Evolutionary conservation across 2,329 filamentous ascomycete species (phyloP), one percentile per base, ranked within the genome.

Genomic region (Scedosporium dehoogii): DNA sequence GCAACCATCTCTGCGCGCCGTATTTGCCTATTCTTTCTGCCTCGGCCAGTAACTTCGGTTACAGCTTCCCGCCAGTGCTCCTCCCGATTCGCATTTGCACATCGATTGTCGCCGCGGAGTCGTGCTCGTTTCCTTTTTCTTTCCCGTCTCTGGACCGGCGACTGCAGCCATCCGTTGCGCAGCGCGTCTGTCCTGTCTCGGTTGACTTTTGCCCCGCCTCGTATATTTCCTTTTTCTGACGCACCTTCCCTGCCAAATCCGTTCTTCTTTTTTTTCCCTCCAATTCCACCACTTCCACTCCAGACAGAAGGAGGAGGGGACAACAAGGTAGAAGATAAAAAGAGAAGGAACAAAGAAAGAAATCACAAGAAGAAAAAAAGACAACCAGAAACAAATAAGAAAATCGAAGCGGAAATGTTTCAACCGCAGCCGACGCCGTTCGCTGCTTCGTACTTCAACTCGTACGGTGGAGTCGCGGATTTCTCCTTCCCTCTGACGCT

Each of bases 351-450:
- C 51, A 53, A 51, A 4, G 6, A 48, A 16, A 4, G 16, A 23
- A 33, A 21, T 41, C 16, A 18, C 10, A n/a, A 61, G 21, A 14
- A 59, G 33, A 44, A 23, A 21, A 18, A 41, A 44, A 25, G 1
- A 4, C 1, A 46, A 46, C 4, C 42, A 46, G 42, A 25, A 59
- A 44, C 18, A 23, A 23, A 41, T 14, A 42, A 12, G 29, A 27
- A 14, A 23, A 38, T 42, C 27, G 51, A 16, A 23, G 27, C 38
- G 65, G 77, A 74, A 72, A 84, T 84, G 81, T 84, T 81, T 74
- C 78, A 82, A 72, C 78, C 81, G 69, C 78, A 82, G 67, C 74
- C 79, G 62, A 79, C 78, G 61, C 76, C 80, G 62, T 81, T 77
- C 66, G 71, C 75, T 66, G 72, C 76, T 67, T 78, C 76, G 68